Evolutionary conservation across 2,329 filamentous ascomycete genomes (phyloP), one percentile per base, ranked within the genome.

Genomic region (Xylariaceae sp.): DNA sequence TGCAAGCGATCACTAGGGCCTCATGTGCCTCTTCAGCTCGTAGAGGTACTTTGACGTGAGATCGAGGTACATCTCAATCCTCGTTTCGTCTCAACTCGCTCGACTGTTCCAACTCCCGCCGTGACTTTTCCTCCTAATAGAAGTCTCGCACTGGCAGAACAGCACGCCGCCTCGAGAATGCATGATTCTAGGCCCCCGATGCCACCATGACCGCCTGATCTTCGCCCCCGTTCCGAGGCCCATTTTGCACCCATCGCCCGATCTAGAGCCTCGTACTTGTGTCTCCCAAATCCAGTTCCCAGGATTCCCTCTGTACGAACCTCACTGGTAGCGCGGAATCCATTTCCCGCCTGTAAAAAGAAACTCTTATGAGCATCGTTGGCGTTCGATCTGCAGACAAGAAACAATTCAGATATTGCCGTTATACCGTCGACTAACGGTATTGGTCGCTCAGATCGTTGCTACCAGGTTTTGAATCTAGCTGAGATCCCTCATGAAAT

Each of bases 121-220:
- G 22, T 11, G 11, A 26, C 11, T 11, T 26, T 11, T 26, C 22
- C 22, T 26, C 22, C 22, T 6, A n/a, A n/a, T n/a, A n/a, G n/a
- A 11, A 26, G 22, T 11, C 22, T 26, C 11, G 22, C 22, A 26
- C 22, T 26, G 22, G 6, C n/a, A n/a, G 22, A 26, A 11, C 22
- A 26, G 22, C 22, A 6, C 6, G 22, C 22, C 22, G 22, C 22
- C 22, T 11, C 6, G 6, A 26, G 19, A 16, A 9, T 22, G 35
- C 35, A 37, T 37, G 24, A 37, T 37, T 37, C 35, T 37, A 37
- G 35, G 35, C 35, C 35, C 13, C 15, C 24, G 24, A 37, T 37
- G 35, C 16, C 16, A 12, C 17, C 15, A 19, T 34, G 19, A 7
- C 30, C 35, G 35, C 35, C 35, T 37, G 35, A 37, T 37, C 35